Evolutionary conservation across 208 protist species (phyloP).

Genomic region (Wallacemonas sp.): DNA sequence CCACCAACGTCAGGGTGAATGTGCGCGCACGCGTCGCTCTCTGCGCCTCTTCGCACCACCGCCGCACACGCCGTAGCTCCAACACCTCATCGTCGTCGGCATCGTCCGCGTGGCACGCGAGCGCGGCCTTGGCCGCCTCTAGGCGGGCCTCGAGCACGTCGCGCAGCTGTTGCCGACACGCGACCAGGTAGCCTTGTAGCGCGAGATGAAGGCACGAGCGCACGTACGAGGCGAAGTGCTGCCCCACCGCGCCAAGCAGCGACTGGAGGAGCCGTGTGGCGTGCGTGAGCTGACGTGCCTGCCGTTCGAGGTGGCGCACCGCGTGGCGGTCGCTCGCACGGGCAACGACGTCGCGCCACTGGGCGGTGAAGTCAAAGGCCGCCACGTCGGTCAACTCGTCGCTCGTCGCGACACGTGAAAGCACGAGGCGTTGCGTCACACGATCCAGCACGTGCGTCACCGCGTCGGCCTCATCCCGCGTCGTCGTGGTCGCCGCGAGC

Average conservation of each 20-base stretch:
- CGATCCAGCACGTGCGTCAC: conserved; percentile 65
- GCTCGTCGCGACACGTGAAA: conserved; percentile 35
- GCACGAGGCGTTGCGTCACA: conserved; percentile 65
- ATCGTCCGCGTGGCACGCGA: not conserved
- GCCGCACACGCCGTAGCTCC: conserved; percentile 1
- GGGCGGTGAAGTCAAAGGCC: conserved; percentile 19
- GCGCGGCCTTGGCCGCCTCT: conserved; percentile 3
- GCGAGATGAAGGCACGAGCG: conserved; percentile 57
- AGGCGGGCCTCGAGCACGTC: conserved; percentile 18
- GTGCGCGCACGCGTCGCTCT: conserved; percentile 29
- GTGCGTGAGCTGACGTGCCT: conserved; percentile 53
- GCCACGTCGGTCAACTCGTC: not conserved
- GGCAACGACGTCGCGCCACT: conserved; percentile 10
- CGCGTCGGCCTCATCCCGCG: conserved; percentile 1
- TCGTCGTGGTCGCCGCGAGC: conserved; percentile 18
- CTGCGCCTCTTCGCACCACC: conserved; percentile 22
- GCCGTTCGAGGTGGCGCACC: conserved; percentile 53
- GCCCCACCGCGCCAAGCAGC: conserved; percentile 65
- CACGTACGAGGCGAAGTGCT: conserved; percentile 63
- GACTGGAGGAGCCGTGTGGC: conserved; percentile 60
- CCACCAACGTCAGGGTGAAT: conserved; percentile 42
- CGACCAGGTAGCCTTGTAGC: conserved; percentile 73
- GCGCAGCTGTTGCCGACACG: conserved; percentile 59
- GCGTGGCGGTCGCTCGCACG: conserved; percentile 21
- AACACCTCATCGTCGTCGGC: conserved; percentile 14